Conservation (phyloP, 306 rosid genomes). For the Abrus pulchellus region DNA sequence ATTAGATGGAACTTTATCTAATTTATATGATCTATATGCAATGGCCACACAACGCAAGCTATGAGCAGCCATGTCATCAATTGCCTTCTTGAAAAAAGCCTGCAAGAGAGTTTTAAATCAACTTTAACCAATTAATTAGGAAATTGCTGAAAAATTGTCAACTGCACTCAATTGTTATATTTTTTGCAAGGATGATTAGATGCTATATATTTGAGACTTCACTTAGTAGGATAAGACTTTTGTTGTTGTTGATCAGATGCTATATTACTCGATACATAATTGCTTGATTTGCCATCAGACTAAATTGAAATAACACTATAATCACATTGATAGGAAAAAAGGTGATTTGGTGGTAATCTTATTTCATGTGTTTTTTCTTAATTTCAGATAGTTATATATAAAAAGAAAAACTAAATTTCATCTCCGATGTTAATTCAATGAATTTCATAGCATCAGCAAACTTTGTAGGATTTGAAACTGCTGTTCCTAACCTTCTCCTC, state of each 20-base stretch:
- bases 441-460: slow-evolving; percentile 44
- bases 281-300: slow-evolving; percentile 28
- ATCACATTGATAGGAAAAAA: slow-evolving; percentile 29
- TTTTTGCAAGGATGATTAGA: slow-evolving; percentile 1
- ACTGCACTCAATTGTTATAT: slow-evolving; percentile 12
- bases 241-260: neutral
- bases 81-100: slow-evolving; percentile 72
- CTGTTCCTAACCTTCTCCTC: slow-evolving; percentile 70
- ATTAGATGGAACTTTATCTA: slow-evolving; percentile 70
- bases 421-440: slow-evolving; percentile 35
- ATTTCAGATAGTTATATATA: slow-evolving; percentile 37
- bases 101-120: slow-evolving; percentile 47
- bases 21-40: slow-evolving; percentile 82
- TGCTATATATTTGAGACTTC: neutral
- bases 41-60: slow-evolving; percentile 96
- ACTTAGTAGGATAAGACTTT: too few species aligned
- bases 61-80: slow-evolving; percentile 87
- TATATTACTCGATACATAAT: slow-evolving; percentile 16
- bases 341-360: slow-evolving; percentile 25
- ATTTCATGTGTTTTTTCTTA: slow-evolving; percentile 30
- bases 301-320: slow-evolving; percentile 41
- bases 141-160: slow-evolving; percentile 20
- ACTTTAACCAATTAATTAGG: slow-evolving; percentile 21
- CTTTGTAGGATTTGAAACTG: slow-evolving; percentile 42
- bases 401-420: slow-evolving; percentile 28